These are phyloP conservation scores for Wolfiporia cocos DNA, from an alignment of 1,284 basidiomycete species.

Conservation along the genomic window DNA sequence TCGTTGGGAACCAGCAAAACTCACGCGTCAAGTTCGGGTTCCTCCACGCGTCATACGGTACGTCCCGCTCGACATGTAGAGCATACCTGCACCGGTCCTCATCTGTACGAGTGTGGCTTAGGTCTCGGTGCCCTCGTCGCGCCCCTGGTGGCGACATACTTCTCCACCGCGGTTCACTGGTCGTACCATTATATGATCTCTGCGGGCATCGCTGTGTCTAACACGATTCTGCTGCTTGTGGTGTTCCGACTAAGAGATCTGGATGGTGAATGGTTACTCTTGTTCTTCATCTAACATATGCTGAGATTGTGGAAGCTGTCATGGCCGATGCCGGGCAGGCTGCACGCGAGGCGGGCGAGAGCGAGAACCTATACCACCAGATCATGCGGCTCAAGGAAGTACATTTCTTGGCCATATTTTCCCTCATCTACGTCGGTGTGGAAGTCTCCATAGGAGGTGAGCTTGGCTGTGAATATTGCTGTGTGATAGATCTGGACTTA, in stretches of 20 bases:
- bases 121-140: slow-evolving; percentile 62
- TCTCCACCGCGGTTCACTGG: slow-evolving; percentile 44
- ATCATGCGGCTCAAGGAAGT: slow-evolving; percentile 49
- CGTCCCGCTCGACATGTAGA: no score
- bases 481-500: slow-evolving; percentile 38
- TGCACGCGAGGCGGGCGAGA: slow-evolving; percentile 26
- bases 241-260: slow-evolving; percentile 49
- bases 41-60: slow-evolving; percentile 49
- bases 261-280: slow-evolving; percentile 32
- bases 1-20: slow-evolving; percentile 38
- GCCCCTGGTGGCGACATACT: slow-evolving; percentile 66
- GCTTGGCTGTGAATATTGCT: slow-evolving; percentile 5
- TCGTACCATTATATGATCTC: slow-evolving; percentile 52
- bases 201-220: slow-evolving; percentile 45
- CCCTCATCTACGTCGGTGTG: slow-evolving; percentile 62
- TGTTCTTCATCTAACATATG: slow-evolving; percentile 12
- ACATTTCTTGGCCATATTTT: slow-evolving; percentile 54
- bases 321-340: slow-evolving; percentile 33
- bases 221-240: slow-evolving; percentile 34
- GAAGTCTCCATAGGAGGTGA: slow-evolving; percentile 61
- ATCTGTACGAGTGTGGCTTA: no score
- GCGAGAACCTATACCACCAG: slow-evolving; percentile 41
- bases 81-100: no score
- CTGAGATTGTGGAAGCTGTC: slow-evolving; percentile 11
- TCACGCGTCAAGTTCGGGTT: slow-evolving; percentile 45